Evolutionary conservation across 768 basidiomycete species (phyloP).

Genomic region (Pisolithus microcarpus): DNA sequence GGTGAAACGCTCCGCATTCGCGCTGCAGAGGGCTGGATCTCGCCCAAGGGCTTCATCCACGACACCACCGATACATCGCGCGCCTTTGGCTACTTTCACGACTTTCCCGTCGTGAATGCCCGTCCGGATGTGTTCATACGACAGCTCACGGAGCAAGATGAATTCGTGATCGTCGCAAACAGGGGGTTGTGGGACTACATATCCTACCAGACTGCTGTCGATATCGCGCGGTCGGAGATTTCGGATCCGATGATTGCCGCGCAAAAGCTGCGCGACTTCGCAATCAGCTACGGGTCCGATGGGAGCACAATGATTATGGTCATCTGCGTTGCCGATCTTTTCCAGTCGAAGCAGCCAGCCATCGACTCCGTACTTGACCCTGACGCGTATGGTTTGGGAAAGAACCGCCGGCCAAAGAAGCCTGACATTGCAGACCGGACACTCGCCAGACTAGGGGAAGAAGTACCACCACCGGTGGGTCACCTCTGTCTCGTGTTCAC

Average conservation of each 20-base stretch:
- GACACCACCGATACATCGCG: slow-evolving; percentile 89
- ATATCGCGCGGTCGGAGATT: slow-evolving; percentile 75
- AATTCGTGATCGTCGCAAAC: slow-evolving; percentile 95
- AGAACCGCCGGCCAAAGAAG: slow-evolving; percentile 34
- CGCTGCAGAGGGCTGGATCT: slow-evolving; percentile 89
- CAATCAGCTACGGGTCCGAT: slow-evolving; percentile 92
- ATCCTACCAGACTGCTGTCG: slow-evolving; percentile 91
- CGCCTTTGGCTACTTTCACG: slow-evolving; percentile 88
- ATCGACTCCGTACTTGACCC: slow-evolving; percentile 31
- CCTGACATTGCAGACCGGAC: slow-evolving; percentile 48
- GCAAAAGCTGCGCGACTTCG: slow-evolving; percentile 93
- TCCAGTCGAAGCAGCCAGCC: slow-evolving; percentile 43
- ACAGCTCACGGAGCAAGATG: slow-evolving; percentile 75
- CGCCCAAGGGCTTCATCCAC: slow-evolving; percentile 83
- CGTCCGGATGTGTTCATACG: slow-evolving; percentile 70
- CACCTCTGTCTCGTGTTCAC: slow-evolving; percentile 94
- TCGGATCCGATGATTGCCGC: slow-evolving; percentile 83
- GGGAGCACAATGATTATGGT: slow-evolving; percentile 99
- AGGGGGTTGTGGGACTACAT: slow-evolving; percentile 91
- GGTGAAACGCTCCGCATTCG: slow-evolving; percentile 83
- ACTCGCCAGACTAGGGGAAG: slow-evolving; percentile 60
- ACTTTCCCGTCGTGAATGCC: slow-evolving; percentile 85
- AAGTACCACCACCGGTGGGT: slow-evolving; percentile 79
- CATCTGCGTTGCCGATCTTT: slow-evolving; percentile 73
- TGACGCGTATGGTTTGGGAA: slow-evolving; percentile 23